Percentiles rank a stretch among this genome's conserved stretches.
These are phyloP conservation scores for Tolypocladium guangdongense DNA, from an alignment of 2,329 filamentous ascomycete genomes.

Conservation along the genomic window DNA sequence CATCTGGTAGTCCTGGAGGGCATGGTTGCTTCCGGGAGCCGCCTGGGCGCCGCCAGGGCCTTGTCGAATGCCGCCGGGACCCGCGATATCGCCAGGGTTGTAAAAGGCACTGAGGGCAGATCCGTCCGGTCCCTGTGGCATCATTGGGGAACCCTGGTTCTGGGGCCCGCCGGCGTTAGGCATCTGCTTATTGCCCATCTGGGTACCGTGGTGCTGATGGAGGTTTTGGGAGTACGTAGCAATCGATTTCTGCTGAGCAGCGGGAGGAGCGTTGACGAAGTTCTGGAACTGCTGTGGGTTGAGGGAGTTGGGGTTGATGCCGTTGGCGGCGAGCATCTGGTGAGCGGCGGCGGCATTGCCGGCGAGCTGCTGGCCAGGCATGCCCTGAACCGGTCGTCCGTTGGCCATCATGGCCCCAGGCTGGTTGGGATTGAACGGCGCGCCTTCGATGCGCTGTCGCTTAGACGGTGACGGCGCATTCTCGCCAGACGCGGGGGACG, in stretches of 20 bases:
- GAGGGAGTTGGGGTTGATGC: slow-evolving; percentile 65
- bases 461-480: slow-evolving; percentile 91
- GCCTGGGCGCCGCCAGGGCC: slow-evolving; percentile 36
- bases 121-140: slow-evolving; percentile 59
- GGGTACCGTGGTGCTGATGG: slow-evolving; percentile 68
- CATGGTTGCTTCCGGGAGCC: slow-evolving; percentile 56
- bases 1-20: slow-evolving; percentile 81
- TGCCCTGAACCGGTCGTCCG: slow-evolving; percentile 58
- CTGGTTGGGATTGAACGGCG: slow-evolving; percentile 62
- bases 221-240: slow-evolving; percentile 80
- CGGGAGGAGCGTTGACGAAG: slow-evolving; percentile 42
- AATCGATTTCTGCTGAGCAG: slow-evolving; percentile 70
- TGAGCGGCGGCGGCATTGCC: slow-evolving; percentile 39
- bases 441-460: slow-evolving; percentile 65
- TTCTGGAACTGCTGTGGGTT: slow-evolving; percentile 65
- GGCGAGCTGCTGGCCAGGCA: slow-evolving; percentile 60
- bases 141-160: slow-evolving; percentile 74
- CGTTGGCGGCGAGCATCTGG: slow-evolving; percentile 54
- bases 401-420: slow-evolving; percentile 57
- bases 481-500: slow-evolving; percentile 72
- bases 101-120: slow-evolving; percentile 47
- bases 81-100: slow-evolving; percentile 50
- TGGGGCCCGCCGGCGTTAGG: slow-evolving; percentile 60
- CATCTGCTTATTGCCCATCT: slow-evolving; percentile 74
- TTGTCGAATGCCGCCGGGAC: slow-evolving; percentile 46